These are phyloP conservation scores for Colletotrichum orchidophilum DNA, from an alignment of 2,329 filamentous ascomycete species.

Conservation along the genomic window DNA sequence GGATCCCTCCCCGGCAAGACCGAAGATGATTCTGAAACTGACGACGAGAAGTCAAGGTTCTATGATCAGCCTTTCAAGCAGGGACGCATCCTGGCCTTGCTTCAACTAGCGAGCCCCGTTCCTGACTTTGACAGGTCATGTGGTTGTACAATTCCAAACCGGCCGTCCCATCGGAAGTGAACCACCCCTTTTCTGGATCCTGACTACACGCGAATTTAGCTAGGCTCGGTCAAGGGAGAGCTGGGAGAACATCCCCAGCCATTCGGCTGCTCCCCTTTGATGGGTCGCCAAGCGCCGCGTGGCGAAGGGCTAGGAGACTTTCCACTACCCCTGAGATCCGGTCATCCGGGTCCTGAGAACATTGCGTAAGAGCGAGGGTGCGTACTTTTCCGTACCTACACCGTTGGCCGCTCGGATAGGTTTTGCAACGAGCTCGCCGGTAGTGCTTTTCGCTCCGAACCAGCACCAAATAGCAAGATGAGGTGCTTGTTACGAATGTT, in stretches of 20 bases:
- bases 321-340: slow-evolving; percentile 33
- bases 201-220: slow-evolving; percentile 15
- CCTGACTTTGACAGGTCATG: slow-evolving; percentile 34
- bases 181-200: slow-evolving; percentile 29
- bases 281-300: slow-evolving; percentile 33
- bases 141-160: slow-evolving; percentile 30
- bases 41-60: slow-evolving; percentile 26
- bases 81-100: slow-evolving; percentile 21
- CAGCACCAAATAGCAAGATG: background rate
- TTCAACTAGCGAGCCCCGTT: slow-evolving; percentile 28
- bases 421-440: slow-evolving; percentile 14
- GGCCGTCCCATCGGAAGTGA: slow-evolving; percentile 32
- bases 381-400: slow-evolving; percentile 26
- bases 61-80: slow-evolving; percentile 28
- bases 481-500: background rate
- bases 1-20: slow-evolving; percentile 30
- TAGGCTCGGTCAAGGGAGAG: slow-evolving; percentile 25
- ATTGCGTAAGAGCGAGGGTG: background rate
- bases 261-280: slow-evolving; percentile 36
- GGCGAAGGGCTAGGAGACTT: slow-evolving; percentile 33
- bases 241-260: slow-evolving; percentile 30
- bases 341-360: slow-evolving; percentile 33
- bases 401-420: slow-evolving; percentile 16
- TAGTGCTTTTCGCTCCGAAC: slow-evolving; percentile 1
- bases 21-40: slow-evolving; percentile 34